These are phyloP conservation scores for Pterula multifida DNA, from an alignment of 1,284 basidiomycete species.

Conservation along the genomic window DNA sequence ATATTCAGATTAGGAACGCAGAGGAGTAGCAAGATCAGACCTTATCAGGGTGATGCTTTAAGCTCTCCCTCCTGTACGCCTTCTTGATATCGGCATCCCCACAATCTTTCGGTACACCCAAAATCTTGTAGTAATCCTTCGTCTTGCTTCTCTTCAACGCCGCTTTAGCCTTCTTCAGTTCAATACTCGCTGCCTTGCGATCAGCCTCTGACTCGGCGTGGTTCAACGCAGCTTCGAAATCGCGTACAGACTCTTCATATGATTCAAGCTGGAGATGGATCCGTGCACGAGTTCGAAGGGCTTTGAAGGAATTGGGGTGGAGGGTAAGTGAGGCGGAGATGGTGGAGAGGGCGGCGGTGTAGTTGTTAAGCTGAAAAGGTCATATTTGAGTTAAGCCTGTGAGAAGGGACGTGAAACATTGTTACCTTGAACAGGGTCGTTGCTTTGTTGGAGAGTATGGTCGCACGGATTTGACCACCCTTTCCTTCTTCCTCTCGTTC, in stretches of 20 bases:
- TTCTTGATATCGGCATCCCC: slow-evolving; percentile 68
- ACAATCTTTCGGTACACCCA: slow-evolving; percentile 49
- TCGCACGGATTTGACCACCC: slow-evolving; percentile 69
- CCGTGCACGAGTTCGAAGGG: slow-evolving; percentile 74
- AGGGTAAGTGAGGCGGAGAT: slow-evolving; percentile 58
- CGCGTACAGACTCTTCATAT: slow-evolving; percentile 60
- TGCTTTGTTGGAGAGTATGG: slow-evolving; percentile 74
- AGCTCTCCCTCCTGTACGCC: slow-evolving; percentile 61
- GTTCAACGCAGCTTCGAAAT: slow-evolving; percentile 72
- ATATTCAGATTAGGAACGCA: background rate
- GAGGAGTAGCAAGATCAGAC: slow-evolving; percentile 20
- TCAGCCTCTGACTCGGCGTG: slow-evolving; percentile 56
- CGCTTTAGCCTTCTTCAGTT: slow-evolving; percentile 68
- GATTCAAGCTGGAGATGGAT: slow-evolving; percentile 66
- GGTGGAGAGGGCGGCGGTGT: slow-evolving; percentile 61
- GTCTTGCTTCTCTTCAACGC: slow-evolving; percentile 74
- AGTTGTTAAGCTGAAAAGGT: slow-evolving; percentile 38
- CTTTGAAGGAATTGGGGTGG: slow-evolving; percentile 66
- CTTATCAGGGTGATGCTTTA: slow-evolving; percentile 81
- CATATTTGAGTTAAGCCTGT: slow-evolving; percentile 7
- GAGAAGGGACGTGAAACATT: slow-evolving; percentile 2
- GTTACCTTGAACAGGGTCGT: slow-evolving; percentile 67
- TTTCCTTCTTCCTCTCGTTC: slow-evolving; percentile 51
- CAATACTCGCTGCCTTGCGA: slow-evolving; percentile 45
- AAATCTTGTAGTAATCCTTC: slow-evolving; percentile 77